Evolutionary conservation across 768 basidiomycete species (phyloP).

Genomic region (Lentinus brumalis): DNA sequence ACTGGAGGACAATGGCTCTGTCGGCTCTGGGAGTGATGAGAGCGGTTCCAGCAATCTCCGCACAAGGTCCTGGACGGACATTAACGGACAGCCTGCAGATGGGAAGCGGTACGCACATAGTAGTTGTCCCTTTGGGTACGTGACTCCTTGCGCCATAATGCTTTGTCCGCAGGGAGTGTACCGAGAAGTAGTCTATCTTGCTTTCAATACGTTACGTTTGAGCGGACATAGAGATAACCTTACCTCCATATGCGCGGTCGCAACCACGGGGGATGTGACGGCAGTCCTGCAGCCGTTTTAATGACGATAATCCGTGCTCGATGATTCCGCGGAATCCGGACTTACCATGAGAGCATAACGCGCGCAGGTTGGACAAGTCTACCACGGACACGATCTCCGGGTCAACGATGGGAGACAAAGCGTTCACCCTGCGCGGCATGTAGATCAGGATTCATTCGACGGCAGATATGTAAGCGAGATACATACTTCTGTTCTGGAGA

Average conservation of each 20-base stretch:
- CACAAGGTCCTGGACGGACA: conserved; percentile 59
- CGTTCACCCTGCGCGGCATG: conserved; percentile 43
- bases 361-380: conserved; percentile 56
- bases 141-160: conserved; percentile 59
- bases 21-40: conserved; percentile 43
- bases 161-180: conserved; percentile 56
- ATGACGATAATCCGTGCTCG: neutral
- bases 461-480: neutral
- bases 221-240: conserved; percentile 27
- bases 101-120: conserved; percentile 54
- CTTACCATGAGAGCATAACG: conserved; percentile 64
- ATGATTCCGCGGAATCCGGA: neutral
- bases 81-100: conserved; percentile 15
- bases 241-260: conserved; percentile 80
- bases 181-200: conserved; percentile 60
- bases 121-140: conserved; percentile 67
- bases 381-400: conserved; percentile 48
- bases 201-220: conserved; percentile 6
- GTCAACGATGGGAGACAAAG: conserved; percentile 65
- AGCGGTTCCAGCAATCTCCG: conserved; percentile 63
- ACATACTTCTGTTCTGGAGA: conserved; percentile 64
- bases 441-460: conserved; percentile 1
- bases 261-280: conserved; percentile 74
- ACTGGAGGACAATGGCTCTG: conserved; percentile 37
- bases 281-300: conserved; percentile 53